Percentiles rank a stretch among this genome's conserved stretches.
Evolutionary conservation across 1,139 yeast genomes (phyloP).

Genomic region (Hansenula anomala): DNA sequence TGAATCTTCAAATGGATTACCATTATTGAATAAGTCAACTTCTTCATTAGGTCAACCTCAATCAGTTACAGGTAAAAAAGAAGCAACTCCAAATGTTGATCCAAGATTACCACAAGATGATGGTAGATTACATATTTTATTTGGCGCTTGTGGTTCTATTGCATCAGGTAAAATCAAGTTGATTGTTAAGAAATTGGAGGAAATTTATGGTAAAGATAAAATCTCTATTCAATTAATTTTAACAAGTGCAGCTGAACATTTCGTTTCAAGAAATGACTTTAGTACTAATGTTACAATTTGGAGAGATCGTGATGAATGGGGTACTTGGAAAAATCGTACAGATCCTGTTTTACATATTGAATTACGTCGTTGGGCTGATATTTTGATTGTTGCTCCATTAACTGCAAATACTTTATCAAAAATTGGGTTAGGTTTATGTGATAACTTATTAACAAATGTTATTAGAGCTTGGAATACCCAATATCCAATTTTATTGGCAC

Average conservation of each 20-base stretch:
- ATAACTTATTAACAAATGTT: conserved; percentile 81
- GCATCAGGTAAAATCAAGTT: conserved; percentile 72
- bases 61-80: conserved; percentile 25
- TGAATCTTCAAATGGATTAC: background rate
- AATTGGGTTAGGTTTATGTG: conserved; percentile 84
- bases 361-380: conserved; percentile 93
- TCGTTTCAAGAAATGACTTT: conserved; percentile 54
- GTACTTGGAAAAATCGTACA: conserved; percentile 74
- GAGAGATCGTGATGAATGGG: conserved; percentile 93
- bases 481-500: conserved; percentile 83
- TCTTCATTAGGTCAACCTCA: background rate
- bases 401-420: conserved; percentile 92
- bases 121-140: conserved; percentile 78
- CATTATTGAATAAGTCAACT: background rate
- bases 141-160: conserved; percentile 89
- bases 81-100: conserved; percentile 55
- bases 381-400: conserved; percentile 80
- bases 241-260: conserved; percentile 80
- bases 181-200: conserved; percentile 72
- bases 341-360: conserved; percentile 95
- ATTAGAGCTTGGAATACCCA: conserved; percentile 91
- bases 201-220: conserved; percentile 69
- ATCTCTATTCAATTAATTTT: conserved; percentile 76
- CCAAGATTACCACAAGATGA: conserved; percentile 88
- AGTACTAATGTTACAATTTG: conserved; percentile 69